Base-by-base conservation (phyloP, 257 asterid genomes). In the Ajuga chamaepitys region DNA sequence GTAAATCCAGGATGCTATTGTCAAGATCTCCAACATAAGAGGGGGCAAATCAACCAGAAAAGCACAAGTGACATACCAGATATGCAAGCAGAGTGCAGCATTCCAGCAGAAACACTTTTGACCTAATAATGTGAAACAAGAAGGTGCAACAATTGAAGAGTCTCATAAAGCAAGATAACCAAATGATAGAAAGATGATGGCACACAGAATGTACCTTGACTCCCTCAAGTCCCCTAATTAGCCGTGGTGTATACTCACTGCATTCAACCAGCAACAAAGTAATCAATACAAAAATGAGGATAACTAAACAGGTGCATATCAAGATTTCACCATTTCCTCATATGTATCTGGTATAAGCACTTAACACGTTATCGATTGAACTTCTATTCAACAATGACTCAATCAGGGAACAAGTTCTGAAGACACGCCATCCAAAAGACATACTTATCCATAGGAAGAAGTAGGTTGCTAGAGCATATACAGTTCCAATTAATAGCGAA, bases 191-290 rank as follows among this genome's bases (percentile, higher is more conserved):
- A 11, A 12, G 50, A n/a, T 7, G 53, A 51, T 54, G 37, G 51
- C 32, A 14, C 52, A 42, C 5, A 28, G 54, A n/a, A 60, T 68
- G 42, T 76, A 93, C 99, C 97, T 86, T 82, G 20, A 89, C 77
- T 66, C 95, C 95, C 74, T 89, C 96, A 55, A 93, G 95, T 65
- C 74, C 86, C 78, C 88, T 93, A 42, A 93, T 84, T 69, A 93
- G 86, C 41, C 99, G 82, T 20, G 99, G 99, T 37, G 90, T 84
- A 72, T 77, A 88, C 82, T 93, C 99, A 24, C 99, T 93, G 95
- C 81, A 75, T 24, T 50, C 51, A 48, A 52, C 46, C 40, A 52
- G 46, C 44, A 53, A 61, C 52, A 68, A 51, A 77, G 47, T 21
- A 32, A 72, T 64, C 40, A 79, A 56, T 16, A 24, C 21, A 51